These are phyloP conservation scores for Ormosia semicastrata DNA, from an alignment of 306 rosid species.

Conservation along the genomic window DNA sequence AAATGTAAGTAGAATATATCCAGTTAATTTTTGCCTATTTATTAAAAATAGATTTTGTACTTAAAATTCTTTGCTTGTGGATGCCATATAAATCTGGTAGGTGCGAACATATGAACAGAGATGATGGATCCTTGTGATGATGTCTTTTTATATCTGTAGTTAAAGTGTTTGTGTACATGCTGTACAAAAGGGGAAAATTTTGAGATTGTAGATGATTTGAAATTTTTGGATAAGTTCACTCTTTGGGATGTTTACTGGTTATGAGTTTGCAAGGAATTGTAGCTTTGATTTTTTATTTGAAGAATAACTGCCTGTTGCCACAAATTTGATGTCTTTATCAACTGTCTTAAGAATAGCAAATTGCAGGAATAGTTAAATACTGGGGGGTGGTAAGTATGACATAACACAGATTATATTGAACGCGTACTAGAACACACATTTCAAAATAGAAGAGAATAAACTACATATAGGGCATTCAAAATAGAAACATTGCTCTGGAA, in stretches of 20 bases:
- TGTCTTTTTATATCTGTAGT: not conserved
- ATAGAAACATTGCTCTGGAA: slow-evolving; percentile 2
- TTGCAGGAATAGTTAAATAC: not conserved
- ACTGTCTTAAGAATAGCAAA: slow-evolving; percentile 4
- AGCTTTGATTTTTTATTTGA: slow-evolving; percentile 9
- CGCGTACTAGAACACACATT: not conserved
- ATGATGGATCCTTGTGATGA: not conserved
- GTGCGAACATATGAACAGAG: not conserved
- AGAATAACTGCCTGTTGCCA: not conserved
- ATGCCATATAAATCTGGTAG: not conserved
- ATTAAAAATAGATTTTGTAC: not conserved
- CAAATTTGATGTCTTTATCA: not conserved
- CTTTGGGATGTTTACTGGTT: slow-evolving; percentile 23
- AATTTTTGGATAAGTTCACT: not conserved
- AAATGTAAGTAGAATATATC: not conserved
- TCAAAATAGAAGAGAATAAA: not conserved
- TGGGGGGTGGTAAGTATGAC: not conserved
- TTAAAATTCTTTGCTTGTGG: not conserved
- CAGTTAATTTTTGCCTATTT: slow-evolving; percentile 1
- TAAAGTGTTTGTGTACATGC: not conserved
- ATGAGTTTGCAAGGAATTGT: not conserved
- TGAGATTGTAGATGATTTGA: not conserved
- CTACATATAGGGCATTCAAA: not conserved
- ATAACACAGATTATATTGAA: not conserved
- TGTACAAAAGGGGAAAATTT: not conserved